A percentile compares a stretch with the other conserved stretches of the same genome.
These are phyloP conservation scores for Claviceps capensis DNA, from an alignment of 2,329 filamentous ascomycete genomes.

Conservation along the genomic window DNA sequence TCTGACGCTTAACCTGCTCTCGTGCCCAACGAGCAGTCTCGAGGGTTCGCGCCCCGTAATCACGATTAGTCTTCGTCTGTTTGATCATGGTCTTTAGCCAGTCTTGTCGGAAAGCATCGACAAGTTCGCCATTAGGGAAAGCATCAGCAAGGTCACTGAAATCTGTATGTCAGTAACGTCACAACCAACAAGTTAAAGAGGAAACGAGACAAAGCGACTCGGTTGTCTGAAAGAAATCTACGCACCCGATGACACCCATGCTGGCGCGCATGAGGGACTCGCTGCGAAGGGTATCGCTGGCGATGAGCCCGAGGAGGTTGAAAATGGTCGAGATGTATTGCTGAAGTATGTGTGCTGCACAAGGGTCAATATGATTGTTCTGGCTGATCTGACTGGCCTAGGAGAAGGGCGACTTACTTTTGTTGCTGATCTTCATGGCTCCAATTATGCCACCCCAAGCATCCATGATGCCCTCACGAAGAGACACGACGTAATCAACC, in stretches of 20 bases:
- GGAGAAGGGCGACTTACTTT: slow-evolving; percentile 41
- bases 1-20: slow-evolving; percentile 91
- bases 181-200: background rate
- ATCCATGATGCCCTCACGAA: slow-evolving; percentile 97
- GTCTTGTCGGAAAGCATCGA: slow-evolving; percentile 73
- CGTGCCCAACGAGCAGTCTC: slow-evolving; percentile 95
- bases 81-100: slow-evolving; percentile 86
- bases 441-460: slow-evolving; percentile 95
- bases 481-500: slow-evolving; percentile 88
- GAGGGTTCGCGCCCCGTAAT: slow-evolving; percentile 72
- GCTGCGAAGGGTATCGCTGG: slow-evolving; percentile 72
- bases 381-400: too few relatives aligned
- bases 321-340: slow-evolving; percentile 79
- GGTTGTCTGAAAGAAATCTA: slow-evolving; percentile 6
- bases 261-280: slow-evolving; percentile 84
- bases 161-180: slow-evolving; percentile 7
- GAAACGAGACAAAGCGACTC: background rate
- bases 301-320: slow-evolving; percentile 68
- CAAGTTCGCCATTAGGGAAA: slow-evolving; percentile 81
- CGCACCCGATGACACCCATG: slow-evolving; percentile 94
- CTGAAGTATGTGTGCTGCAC: slow-evolving; percentile 52
- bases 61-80: slow-evolving; percentile 79
- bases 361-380: background rate
- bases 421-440: slow-evolving; percentile 73
- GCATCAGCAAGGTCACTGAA: slow-evolving; percentile 80